These are phyloP conservation scores for Gymnopilus junonius DNA, from an alignment of 768 basidiomycete genomes.

Conservation along the genomic window DNA sequence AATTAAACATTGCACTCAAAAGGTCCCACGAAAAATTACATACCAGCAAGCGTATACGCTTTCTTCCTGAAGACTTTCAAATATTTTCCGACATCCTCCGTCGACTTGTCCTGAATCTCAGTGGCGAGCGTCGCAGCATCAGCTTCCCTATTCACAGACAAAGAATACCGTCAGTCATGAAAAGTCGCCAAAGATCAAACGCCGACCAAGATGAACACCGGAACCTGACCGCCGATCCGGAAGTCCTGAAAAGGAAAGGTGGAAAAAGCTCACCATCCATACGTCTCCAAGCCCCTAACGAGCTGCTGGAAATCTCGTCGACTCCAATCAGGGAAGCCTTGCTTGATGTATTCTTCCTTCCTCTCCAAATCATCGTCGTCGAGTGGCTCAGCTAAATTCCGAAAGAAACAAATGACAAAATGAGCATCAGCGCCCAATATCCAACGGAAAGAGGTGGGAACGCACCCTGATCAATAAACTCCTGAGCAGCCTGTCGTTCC, in stretches of 20 bases:
- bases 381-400: slow-evolving; percentile 83
- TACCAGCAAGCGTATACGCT: slow-evolving; percentile 84
- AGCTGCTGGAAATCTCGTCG: slow-evolving; percentile 93
- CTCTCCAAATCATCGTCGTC: slow-evolving; percentile 84
- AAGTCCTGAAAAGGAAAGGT: neutral
- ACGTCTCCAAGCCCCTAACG: slow-evolving; percentile 62
- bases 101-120: slow-evolving; percentile 84
- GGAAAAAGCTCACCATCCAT: slow-evolving; percentile 71
- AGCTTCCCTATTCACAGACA: slow-evolving; percentile 51
- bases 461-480: slow-evolving; percentile 86
- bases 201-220: neutral
- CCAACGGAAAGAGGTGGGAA: neutral
- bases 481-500: slow-evolving; percentile 79
- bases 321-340: slow-evolving; percentile 92
- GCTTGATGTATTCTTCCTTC: slow-evolving; percentile 76
- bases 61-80: slow-evolving; percentile 87
- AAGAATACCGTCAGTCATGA: neutral
- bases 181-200: neutral
- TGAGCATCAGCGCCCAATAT: neutral
- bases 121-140: slow-evolving; percentile 70
- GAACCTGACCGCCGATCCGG: neutral
- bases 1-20: neutral
- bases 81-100: slow-evolving; percentile 79
- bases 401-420: neutral
- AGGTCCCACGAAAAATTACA: slow-evolving; percentile 15